A percentile compares a stretch with the other conserved stretches of the same genome.
Conservation (phyloP, 2,329 filamentous ascomycete genomes). For the Phialophora macrospora region DNA sequence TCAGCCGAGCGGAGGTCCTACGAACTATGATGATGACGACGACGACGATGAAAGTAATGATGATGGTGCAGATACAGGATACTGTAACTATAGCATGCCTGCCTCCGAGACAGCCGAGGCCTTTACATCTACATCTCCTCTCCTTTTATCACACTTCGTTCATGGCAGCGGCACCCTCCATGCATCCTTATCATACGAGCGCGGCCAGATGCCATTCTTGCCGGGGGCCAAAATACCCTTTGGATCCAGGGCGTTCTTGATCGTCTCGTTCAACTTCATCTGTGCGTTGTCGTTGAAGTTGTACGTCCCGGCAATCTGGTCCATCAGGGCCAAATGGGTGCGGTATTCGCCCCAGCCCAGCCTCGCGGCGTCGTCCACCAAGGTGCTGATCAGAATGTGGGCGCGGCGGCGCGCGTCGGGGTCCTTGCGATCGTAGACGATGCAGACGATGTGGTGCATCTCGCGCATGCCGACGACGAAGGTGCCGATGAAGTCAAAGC, state of each 20-base stretch:
- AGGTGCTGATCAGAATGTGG: slow-evolving; percentile 44
- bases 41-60: no score
- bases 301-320: slow-evolving; percentile 54
- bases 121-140: no score
- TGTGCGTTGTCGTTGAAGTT: slow-evolving; percentile 50
- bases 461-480: slow-evolving; percentile 59
- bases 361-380: slow-evolving; percentile 48
- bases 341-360: slow-evolving; percentile 54
- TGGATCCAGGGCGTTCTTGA: slow-evolving; percentile 56
- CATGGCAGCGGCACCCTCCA: background rate
- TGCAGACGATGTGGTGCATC: slow-evolving; percentile 62
- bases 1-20: no score
- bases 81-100: no score
- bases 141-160: no score
- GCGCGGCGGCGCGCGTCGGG: slow-evolving; percentile 47
- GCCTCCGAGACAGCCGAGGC: no score
- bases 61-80: no score
- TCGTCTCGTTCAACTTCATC: slow-evolving; percentile 51
- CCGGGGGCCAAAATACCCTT: slow-evolving; percentile 56
- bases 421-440: slow-evolving; percentile 57
- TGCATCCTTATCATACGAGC: background rate
- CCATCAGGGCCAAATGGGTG: slow-evolving; percentile 53
- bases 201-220: slow-evolving; percentile 52
- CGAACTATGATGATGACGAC: no score
- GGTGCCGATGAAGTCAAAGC: slow-evolving; percentile 58